A percentile compares a stretch with the other conserved stretches of the same genome.
These are phyloP conservation scores for Metarhizium album DNA, from an alignment of 2,329 filamentous ascomycete species.

Conservation along the genomic window DNA sequence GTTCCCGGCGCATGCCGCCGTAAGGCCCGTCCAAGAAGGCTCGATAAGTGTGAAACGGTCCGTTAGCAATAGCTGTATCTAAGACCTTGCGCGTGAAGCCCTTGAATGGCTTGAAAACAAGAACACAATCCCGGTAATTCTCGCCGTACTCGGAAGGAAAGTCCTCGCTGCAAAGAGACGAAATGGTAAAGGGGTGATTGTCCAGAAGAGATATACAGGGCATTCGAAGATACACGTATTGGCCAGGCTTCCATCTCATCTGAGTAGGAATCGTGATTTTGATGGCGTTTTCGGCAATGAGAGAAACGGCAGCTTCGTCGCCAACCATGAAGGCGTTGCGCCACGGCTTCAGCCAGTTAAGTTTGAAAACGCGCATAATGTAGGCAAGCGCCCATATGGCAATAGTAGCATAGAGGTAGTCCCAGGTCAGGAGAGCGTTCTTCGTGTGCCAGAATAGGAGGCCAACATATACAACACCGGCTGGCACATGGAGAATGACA, in stretches of 20 bases:
- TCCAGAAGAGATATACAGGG: slow-evolving; percentile 83
- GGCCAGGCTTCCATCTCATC: slow-evolving; percentile 84
- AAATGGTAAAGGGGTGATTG: slow-evolving; percentile 92
- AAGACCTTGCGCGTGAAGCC: slow-evolving; percentile 82
- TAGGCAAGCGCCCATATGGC: slow-evolving; percentile 72
- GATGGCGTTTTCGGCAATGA: slow-evolving; percentile 88
- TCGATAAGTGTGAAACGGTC: slow-evolving; percentile 82
- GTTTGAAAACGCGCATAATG: slow-evolving; percentile 62
- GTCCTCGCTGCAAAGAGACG: slow-evolving; percentile 84
- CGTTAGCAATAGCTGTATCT: slow-evolving; percentile 73
- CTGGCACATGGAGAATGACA: slow-evolving; percentile 69
- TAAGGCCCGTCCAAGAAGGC: slow-evolving; percentile 93
- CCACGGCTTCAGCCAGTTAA: slow-evolving; percentile 83
- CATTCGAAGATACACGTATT: slow-evolving; percentile 92
- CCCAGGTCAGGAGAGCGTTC: slow-evolving; percentile 84
- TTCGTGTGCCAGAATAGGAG: slow-evolving; percentile 94
- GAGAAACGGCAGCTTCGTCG: slow-evolving; percentile 79
- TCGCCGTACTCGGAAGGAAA: slow-evolving; percentile 89
- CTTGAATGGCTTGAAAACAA: slow-evolving; percentile 85
- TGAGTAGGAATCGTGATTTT: slow-evolving; percentile 92
- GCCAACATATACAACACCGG: slow-evolving; percentile 68
- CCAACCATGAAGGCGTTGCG: slow-evolving; percentile 74
- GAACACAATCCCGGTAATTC: slow-evolving; percentile 74
- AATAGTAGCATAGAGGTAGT: slow-evolving; percentile 73
- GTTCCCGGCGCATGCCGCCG: slow-evolving; percentile 81